A percentile compares a stretch with the other conserved stretches of the same genome.
Conservation (phyloP, 768 basidiomycete genomes). For the Galerina sulciceps region DNA sequence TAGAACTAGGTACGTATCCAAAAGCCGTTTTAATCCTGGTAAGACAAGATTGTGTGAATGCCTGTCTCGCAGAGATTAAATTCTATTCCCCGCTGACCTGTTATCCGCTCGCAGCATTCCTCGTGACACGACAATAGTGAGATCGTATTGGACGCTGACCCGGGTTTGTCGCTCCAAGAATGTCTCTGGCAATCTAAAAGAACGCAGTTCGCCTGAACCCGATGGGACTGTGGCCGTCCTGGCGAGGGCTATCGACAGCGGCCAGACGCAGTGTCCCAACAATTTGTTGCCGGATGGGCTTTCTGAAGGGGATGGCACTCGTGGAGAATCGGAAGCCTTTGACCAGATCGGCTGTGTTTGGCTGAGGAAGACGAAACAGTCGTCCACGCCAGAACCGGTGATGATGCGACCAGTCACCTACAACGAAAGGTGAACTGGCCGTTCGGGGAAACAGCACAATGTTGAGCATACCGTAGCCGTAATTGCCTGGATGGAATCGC, state of each 20-base stretch:
- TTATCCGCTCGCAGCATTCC: slow-evolving; percentile 53
- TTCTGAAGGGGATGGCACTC: slow-evolving; percentile 45
- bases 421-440: neutral
- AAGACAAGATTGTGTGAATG: neutral
- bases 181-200: slow-evolving; percentile 53
- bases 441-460: neutral
- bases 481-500: slow-evolving; percentile 55
- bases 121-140: slow-evolving; percentile 47
- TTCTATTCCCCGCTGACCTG: slow-evolving; percentile 35
- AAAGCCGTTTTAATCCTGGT: slow-evolving; percentile 55
- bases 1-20: slow-evolving; percentile 51
- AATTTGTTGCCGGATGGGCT: slow-evolving; percentile 46
- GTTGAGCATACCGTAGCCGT: slow-evolving; percentile 41
- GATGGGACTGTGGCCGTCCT: slow-evolving; percentile 44
- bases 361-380: slow-evolving; percentile 48
- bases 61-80: neutral
- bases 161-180: slow-evolving; percentile 53
- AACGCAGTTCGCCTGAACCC: slow-evolving; percentile 38
- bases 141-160: slow-evolving; percentile 56
- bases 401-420: slow-evolving; percentile 58
- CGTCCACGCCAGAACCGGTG: slow-evolving; percentile 47
- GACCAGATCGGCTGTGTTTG: slow-evolving; percentile 52
- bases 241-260: slow-evolving; percentile 50
- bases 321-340: slow-evolving; percentile 42
- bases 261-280: slow-evolving; percentile 50